Evolutionary conservation across 108 stramenopile species (phyloP).

Genomic region (Cyclostephanos tholiformis): DNA sequence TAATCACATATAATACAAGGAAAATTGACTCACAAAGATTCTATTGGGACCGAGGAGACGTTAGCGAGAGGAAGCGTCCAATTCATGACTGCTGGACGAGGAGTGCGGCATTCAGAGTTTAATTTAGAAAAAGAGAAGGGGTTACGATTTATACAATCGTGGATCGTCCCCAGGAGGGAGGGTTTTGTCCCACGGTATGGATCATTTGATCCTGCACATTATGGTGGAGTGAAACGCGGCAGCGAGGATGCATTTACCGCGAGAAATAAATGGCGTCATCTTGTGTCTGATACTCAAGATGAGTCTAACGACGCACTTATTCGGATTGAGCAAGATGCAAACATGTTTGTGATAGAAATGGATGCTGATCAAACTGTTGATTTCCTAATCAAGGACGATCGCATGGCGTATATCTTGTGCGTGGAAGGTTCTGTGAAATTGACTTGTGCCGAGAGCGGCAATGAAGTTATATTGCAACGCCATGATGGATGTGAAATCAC

Average conservation of each 20-base stretch:
- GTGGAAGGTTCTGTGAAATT: slow-evolving; percentile 68
- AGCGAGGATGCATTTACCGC: not conserved
- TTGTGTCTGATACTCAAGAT: slow-evolving; percentile 57
- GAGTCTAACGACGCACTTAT: slow-evolving; percentile 50
- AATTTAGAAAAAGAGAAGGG: slow-evolving; percentile 61
- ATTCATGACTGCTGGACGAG: slow-evolving; percentile 84
- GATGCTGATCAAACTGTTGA: slow-evolving; percentile 34
- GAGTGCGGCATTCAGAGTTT: slow-evolving; percentile 73
- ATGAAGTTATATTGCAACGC: slow-evolving; percentile 43
- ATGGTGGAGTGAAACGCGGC: not conserved
- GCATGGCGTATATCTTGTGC: slow-evolving; percentile 79
- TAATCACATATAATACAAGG: slow-evolving; percentile 82
- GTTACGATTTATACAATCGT: slow-evolving; percentile 84
- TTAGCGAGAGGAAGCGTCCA: slow-evolving; percentile 75
- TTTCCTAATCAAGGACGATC: slow-evolving; percentile 34
- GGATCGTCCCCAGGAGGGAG: slow-evolving; percentile 62
- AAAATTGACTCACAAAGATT: slow-evolving; percentile 72
- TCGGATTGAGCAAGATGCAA: slow-evolving; percentile 70
- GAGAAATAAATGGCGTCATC: slow-evolving; percentile 61
- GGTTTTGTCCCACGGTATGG: slow-evolving; percentile 77
- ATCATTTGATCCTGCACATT: slow-evolving; percentile 33
- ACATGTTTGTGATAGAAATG: slow-evolving; percentile 68
- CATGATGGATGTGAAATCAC: slow-evolving; percentile 64
- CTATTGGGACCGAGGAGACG: slow-evolving; percentile 75
- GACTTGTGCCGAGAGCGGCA: not conserved